Evolutionary conservation across 345 rosid species (phyloP), one percentile per base, ranked within the genome.

Genomic region (Euphorbia tirucalli): DNA sequence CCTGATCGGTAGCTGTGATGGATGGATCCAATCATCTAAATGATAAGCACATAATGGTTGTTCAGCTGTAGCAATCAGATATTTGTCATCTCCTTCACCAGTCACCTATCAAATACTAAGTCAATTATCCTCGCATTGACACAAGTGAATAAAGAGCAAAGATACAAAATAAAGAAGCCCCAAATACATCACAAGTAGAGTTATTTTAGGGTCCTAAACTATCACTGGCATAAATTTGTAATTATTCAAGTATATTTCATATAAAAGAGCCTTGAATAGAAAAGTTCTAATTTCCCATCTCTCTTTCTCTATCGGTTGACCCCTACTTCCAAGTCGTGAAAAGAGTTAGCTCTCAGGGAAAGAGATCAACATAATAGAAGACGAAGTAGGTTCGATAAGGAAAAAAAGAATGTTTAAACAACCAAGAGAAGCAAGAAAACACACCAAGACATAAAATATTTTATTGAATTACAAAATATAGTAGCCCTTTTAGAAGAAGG

Each of bases 61-160:
- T 75, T 95, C 99, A 58, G 97, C 96, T 57, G 97, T 95, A 64
- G 97, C 99, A 71, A 95, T 95, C 50, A 95, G 93, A 83, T 95
- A 92, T 41, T 92, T 92, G 68, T 89, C 99, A 55, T 92, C 97
- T 68, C 96, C 93, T 71, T 94, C 97, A 61, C 98, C 99, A 50
- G 96, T 92, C 74, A 95, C 97, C 99, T 95, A 55, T 69, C 50
- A 69, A 19, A 57, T 30, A 41, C 39, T 15, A 66, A 25, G 31
- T 37, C 14, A 18, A 24, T 69, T 4, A 69, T 56, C 37, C 32
- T 39, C 7, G 21, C 58, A 66, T 66, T 27, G n/a, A n/a, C 27
- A 16, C 9, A 24, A 28, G 41, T 0, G 28, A 66, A 7, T 28
- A 11, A 16, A 48, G 18, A 30, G 32, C 70, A 43, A 49, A 49